phyloP scores from a whole-genome alignment of 352 stramenopile genomes.

The Globisporangium carolinianum region DNA sequence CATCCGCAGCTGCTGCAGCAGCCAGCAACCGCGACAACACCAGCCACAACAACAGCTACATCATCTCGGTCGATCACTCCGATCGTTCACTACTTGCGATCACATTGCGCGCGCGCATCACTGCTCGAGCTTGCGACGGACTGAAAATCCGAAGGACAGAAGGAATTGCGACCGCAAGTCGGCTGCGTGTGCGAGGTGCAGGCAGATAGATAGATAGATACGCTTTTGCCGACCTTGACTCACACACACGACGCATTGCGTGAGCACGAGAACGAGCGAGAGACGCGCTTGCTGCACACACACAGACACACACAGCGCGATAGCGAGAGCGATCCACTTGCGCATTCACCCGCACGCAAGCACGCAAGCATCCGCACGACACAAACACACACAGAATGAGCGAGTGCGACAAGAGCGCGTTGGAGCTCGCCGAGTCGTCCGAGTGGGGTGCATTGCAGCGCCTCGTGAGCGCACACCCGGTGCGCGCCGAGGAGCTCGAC shows the following conservation, averaged over 20 bases:
- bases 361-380: not conserved
- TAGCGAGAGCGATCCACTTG: no score
- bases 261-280: not conserved
- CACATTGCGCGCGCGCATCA: not conserved
- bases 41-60: no score
- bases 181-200: not conserved
- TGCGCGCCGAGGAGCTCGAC: no score
- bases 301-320: not conserved
- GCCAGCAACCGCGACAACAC: no score
- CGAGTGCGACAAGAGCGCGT: slow-evolving; percentile 29
- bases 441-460: slow-evolving; percentile 62
- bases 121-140: not conserved
- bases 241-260: not conserved
- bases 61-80: no score
- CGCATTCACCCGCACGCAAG: not conserved
- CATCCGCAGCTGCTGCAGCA: no score
- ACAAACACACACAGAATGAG: slow-evolving; percentile 5
- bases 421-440: slow-evolving; percentile 67
- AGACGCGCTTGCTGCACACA: not conserved
- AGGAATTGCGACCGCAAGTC: not conserved
- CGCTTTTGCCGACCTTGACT: slow-evolving; percentile 2
- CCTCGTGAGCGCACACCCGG: slow-evolving; percentile 35
- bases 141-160: slow-evolving; percentile 2
- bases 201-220: slow-evolving; percentile 1
- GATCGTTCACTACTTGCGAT: not conserved